Base-by-base conservation (phyloP, 768 basidiomycete genomes). In the Mycena sanguinolenta region DNA sequence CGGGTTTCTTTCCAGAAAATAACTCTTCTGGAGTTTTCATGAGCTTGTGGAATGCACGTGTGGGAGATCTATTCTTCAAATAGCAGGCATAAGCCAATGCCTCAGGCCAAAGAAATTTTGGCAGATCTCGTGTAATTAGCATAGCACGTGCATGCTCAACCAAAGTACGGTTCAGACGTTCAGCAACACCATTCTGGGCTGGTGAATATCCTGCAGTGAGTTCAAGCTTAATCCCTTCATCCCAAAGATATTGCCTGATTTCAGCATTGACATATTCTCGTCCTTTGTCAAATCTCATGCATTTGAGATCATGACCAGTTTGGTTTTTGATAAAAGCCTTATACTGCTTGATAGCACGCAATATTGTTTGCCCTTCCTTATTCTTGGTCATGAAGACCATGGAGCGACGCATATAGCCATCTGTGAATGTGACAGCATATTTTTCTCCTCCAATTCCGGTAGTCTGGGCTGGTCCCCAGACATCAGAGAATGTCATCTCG, bases 1-100 rank as follows among this genome's bases (percentile, higher is more conserved):
- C 79, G 2, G 67, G 67, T 17, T 68, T 68, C 78, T 76, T 6
- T 75, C 78, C 0, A 80, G 78, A 0, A 82, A 74, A 19, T 73
- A 70, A 14, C 77, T 81, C 69, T 84, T 85, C 74, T 79, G 77
- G 62, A 19, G n/a, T 72, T n/a, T n/a, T n/a, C 58, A 32, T 63
- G n/a, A 32, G 21, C 1, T 27, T 9, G n/a, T n/a, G n/a, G 28
- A 68, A n/a, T 1, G 67, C 63, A 8, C 39, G 27, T 1, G 58
- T 69, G 3, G 64, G 63, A 1, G 57, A 63, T 1, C 39, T 6
- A 62, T 79, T 79, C 8, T 65, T 54, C 3, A 81, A 27, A 32
- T 77, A 77, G 21, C 39, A 59, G 0, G 75, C 79, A 39, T 71
- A 58, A 67, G 63, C 0, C 5, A 21, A 55, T 1, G 73, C 72